Conservation (phyloP, 768 basidiomycete genomes). For the Collybia sp. region DNA sequence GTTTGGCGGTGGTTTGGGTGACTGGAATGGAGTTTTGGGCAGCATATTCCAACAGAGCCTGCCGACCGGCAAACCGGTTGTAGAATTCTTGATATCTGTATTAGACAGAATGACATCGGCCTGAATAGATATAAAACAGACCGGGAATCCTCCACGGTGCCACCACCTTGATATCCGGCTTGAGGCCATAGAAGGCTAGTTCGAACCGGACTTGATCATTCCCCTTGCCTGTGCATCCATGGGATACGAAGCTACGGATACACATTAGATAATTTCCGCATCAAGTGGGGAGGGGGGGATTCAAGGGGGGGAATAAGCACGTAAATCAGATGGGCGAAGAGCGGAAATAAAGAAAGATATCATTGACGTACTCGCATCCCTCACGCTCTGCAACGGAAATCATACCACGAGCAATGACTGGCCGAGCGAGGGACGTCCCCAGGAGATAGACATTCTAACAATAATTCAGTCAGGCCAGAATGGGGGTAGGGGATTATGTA, state of each 20-base stretch:
- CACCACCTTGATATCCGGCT: slow-evolving; percentile 98
- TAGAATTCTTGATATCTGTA: slow-evolving; percentile 71
- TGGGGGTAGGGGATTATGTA: slow-evolving; percentile 20
- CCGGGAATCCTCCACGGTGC: slow-evolving; percentile 98
- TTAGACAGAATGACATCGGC: neutral
- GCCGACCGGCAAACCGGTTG: slow-evolving; percentile 93
- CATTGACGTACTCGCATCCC: slow-evolving; percentile 82
- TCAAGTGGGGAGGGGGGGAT: too few relatives aligned
- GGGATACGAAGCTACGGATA: slow-evolving; percentile 78
- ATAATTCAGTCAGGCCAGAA: slow-evolving; percentile 3
- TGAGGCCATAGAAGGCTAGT: slow-evolving; percentile 96
- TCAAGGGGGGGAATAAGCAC: too few relatives aligned
- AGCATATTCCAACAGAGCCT: slow-evolving; percentile 89
- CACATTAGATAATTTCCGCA: neutral
- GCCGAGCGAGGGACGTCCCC: slow-evolving; percentile 95
- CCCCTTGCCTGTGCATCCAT: slow-evolving; percentile 99
- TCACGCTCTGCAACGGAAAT: slow-evolving; percentile 87
- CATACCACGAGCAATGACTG: slow-evolving; percentile 99
- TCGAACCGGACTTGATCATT: slow-evolving; percentile 99
- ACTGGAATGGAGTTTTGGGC: slow-evolving; percentile 88
- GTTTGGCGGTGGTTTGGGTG: slow-evolving; percentile 91
- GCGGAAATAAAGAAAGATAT: neutral
- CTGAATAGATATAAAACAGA: slow-evolving; percentile 28
- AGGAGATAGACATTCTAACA: slow-evolving; percentile 89
- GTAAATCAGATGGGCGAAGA: too few relatives aligned